Base-by-base conservation (phyloP, 176 grass and related monocot genomes). In the Saccharum spontaneum region DNA sequence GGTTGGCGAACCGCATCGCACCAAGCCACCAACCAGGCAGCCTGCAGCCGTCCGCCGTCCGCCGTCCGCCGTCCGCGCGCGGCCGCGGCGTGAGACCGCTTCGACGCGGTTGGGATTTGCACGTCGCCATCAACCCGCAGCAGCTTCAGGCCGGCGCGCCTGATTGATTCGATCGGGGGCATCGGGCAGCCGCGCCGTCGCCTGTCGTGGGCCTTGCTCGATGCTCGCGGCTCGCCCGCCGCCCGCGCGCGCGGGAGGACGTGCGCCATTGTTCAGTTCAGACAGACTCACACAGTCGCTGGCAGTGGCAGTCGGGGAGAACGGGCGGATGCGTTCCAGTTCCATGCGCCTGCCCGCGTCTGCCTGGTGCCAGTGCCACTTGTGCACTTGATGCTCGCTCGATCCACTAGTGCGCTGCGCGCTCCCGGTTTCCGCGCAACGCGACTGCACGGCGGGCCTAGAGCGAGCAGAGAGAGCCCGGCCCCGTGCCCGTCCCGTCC, bases 1-100 rank as follows among this genome's bases (percentile, higher is more conserved):
- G 80, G 89, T 75, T 86, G 88, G 80, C 79, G 59, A 59, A 48
- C 34, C 73, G 69, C 67, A 46, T 62, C 69, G 45, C 82, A 60
- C 84, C 88, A 83, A 39, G 73, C 88, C 23, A 64, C 61, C 61
- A 64, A 64, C 24, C 61, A 54, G 3, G 61, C 23, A 20, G 3
- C 0, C 23, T 1, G 4, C 40, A 2, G 28, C 31, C 31, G 73
- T 20, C 48, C 71, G 6, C 66, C 64, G 73, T 1, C 49, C 71
- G 13, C 66, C 31, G 73, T 20, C 48, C 71, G 6, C 66, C 64
- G 73, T 1, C 49, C 71, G 13, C 66, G 66, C 38, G 46, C 73
- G 72, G 41, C 40, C 78, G 28, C 63, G 41, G 43, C 70, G 70
- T 28, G 70, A 73, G 43, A 44, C 78, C 61, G 41, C 61, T 30